Base-by-base conservation (phyloP, 345 rosid genomes). In the Durio zibethinus region DNA sequence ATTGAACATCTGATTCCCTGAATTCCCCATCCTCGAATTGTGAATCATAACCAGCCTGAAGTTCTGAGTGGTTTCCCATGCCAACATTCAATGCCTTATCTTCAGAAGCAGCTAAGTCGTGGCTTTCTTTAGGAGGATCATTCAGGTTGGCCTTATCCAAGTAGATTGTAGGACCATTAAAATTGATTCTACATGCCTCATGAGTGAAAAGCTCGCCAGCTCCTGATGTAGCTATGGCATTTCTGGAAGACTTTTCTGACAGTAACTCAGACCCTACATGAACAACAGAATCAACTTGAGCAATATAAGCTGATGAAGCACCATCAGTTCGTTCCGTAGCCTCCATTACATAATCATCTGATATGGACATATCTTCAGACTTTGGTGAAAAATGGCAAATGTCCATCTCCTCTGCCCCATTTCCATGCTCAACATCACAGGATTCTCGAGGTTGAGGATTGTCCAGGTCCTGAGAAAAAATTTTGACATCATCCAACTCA, bases 1-100 rank as follows among this genome's bases (percentile, higher is more conserved):
- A 76, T 53, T 29, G 80, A 5, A 71, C 61, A 74, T 83, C 84
- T 5, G 86, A 73, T 73, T 88, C 94, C 75, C 87, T 86, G 79
- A 90, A 81, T 75, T 90, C 94, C 60, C 94, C 90, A 63, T 90
- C 92, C 83, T 90, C 92, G 77, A 86, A 84, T 76, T 84, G 88
- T 52, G 92, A 90, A 31, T 87, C 88, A 80, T 86, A 85, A 76
- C 87, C 92, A 81, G 82, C 84, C 81, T 87, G 85, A 57, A 75
- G 77, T 27, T 85, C 88, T 47, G 60, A 36, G 3, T 61, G 73
- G 16, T 66, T 84, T 62, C 60, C 62, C 23, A 57, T 14, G 27
- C 78, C 76, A 12, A 7, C 69, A 7, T 36, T 43, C 4, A 48
- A 21, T 43, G 18, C 70, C 54, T 79, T 80, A 35, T 78, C 83